Evolutionary conservation across 805 yeast species (phyloP), one percentile per base, ranked within the genome.

Genomic region (Lachancea thermotolerans): DNA sequence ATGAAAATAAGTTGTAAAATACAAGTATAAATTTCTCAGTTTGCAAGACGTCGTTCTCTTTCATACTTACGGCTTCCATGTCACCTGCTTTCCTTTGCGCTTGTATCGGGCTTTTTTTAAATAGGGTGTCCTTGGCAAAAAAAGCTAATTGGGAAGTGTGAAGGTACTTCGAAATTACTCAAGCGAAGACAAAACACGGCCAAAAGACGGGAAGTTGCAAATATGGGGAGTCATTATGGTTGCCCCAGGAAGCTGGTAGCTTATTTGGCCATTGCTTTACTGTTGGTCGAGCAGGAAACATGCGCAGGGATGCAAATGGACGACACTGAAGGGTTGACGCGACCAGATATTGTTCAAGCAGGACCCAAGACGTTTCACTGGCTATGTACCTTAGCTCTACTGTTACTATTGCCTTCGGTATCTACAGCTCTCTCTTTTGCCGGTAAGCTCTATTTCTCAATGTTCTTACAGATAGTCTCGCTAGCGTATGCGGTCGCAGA

Each of bases 341-440:
- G 60, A 17, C 73, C 73, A 17, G 58, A 66, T 27, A 67, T 69
- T 39, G 60, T 69, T 9, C 67, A 75, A 46, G 76, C 80, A 7
- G 71, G 68, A 1, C 66, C 79, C 7, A 79, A 78, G 54, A 66
- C 82, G 0, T 70, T 80, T 58, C 91, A 84, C 56, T 84, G 88
- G 88, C 57, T 82, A 15, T 38, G 71, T 16, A 66, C 85, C 0
- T 42, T 81, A 16, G 49, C 65, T 0, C 39, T 76, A 4, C 54
- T 79, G 17, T 67, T 82, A 25, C 51, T 83, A 2, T 8, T 77
- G 1, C 86, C 90, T 2, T 78, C 85, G 0, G 44, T 81, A 1
- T 68, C 81, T 1, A 62, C 83, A 1, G 71, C 70, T 7, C 69
- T 77, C 31, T 75, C 82, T 1, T 65, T 81, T 51, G 85, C 87